Evolutionary conservation across 768 basidiomycete species (phyloP).

Genomic region (Cubamyces lactineus): DNA sequence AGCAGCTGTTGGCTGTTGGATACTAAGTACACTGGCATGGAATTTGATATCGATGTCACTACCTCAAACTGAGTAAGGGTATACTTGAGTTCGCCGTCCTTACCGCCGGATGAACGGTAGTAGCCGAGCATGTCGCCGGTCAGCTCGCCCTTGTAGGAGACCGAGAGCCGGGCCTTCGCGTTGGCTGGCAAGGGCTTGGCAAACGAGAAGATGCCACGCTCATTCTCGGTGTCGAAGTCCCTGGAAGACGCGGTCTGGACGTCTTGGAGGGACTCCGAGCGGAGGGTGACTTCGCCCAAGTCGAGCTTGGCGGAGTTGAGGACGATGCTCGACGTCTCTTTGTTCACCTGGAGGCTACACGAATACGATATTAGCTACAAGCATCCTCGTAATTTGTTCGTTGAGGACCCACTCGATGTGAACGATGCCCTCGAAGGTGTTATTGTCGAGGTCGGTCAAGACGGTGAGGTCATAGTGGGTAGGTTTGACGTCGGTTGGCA

Average conservation of each 20-base stretch:
- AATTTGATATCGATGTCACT: background rate
- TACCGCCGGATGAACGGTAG: constrained; percentile 69
- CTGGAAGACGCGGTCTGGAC: constrained; percentile 50
- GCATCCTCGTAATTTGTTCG: too few relatives aligned
- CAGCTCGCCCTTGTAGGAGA: constrained; percentile 71
- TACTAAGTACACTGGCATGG: background rate
- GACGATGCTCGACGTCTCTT: constrained; percentile 62
- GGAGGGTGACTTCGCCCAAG: constrained; percentile 57
- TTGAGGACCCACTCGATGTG: constrained; percentile 58
- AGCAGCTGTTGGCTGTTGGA: constrained; percentile 78
- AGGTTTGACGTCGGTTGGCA: constrained; percentile 69
- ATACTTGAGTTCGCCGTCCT: constrained; percentile 68
- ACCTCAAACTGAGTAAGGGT: constrained; percentile 91
- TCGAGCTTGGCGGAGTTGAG: constrained; percentile 71
- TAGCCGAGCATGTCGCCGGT: constrained; percentile 81
- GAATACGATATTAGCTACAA: background rate
- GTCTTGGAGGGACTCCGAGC: constrained; percentile 53
- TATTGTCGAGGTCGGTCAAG: constrained; percentile 79
- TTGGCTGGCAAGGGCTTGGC: constrained; percentile 58
- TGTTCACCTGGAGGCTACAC: constrained; percentile 63
- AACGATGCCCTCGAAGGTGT: constrained; percentile 76
- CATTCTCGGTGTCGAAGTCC: constrained; percentile 59
- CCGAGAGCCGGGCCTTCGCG: constrained; percentile 68
- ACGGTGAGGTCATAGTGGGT: constrained; percentile 79
- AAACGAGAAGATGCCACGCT: constrained; percentile 71